phyloP scores from a whole-genome alignment of 495 filamentous ascomycete species.

The Daldinia bambusicola region DNA sequence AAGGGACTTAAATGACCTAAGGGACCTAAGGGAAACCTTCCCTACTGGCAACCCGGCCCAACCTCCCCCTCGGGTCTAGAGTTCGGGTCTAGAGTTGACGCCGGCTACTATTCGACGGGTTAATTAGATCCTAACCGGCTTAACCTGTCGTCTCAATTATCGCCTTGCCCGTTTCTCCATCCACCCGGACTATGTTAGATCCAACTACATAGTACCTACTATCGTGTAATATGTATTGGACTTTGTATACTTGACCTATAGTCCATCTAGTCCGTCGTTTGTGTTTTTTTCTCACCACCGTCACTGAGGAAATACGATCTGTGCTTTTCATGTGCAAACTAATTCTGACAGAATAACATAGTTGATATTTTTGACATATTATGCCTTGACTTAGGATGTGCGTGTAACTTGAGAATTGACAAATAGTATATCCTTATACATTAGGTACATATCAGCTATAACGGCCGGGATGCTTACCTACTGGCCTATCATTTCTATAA shows the following conservation, averaged over 20 bases:
- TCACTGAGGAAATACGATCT: background rate
- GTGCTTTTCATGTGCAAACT: background rate
- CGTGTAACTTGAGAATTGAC: background rate
- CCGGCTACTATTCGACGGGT: background rate
- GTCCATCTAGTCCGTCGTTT: background rate
- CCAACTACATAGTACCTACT: background rate
- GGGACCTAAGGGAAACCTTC: constrained; percentile 10
- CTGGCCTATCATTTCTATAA: constrained; percentile 13
- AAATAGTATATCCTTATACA: no score
- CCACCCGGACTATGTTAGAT: background rate
- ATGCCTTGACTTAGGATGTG: background rate
- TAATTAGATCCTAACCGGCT: background rate
- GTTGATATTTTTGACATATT: no score
- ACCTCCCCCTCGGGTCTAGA: constrained; percentile 4
- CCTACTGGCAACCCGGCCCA: background rate
- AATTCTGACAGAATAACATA: no score
- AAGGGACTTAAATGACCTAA: constrained; percentile 5
- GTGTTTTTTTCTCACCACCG: background rate
- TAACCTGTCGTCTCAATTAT: background rate
- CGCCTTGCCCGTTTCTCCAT: background rate
- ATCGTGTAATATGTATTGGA: no score
- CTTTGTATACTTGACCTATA: no score
- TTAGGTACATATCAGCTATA: no score
- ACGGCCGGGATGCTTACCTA: constrained; percentile 2
- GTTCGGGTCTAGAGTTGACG: constrained; percentile 5